A percentile compares a stretch with the other conserved stretches of the same genome.
phyloP scores from a whole-genome alignment of 805 yeast species.

The Tetrapisispora nanseiensis region DNA sequence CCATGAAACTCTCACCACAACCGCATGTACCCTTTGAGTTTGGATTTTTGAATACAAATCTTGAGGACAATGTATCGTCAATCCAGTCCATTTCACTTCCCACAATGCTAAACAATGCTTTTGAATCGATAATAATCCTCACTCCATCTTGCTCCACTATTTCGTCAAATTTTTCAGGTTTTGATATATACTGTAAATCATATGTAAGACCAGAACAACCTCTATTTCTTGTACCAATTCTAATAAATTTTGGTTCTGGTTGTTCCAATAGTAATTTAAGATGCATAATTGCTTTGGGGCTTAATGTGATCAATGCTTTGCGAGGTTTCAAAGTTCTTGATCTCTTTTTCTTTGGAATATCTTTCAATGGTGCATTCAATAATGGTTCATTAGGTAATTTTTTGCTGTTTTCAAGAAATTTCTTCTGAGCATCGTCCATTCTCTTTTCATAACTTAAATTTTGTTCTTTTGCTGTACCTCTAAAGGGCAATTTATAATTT shows the following conservation, averaged over 20 bases:
- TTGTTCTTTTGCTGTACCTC: slow-evolving; percentile 38
- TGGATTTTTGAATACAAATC: slow-evolving; percentile 90
- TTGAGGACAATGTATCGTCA: slow-evolving; percentile 80
- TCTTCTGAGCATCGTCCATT: not conserved
- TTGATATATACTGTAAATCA: slow-evolving; percentile 78
- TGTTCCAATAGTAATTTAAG: slow-evolving; percentile 55
- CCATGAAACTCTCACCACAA: slow-evolving; percentile 98
- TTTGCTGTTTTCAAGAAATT: not conserved
- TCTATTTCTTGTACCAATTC: slow-evolving; percentile 90
- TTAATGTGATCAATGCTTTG: slow-evolving; percentile 78
- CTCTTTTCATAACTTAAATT: slow-evolving; percentile 19
- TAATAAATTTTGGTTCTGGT: slow-evolving; percentile 81
- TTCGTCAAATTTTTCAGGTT: slow-evolving; percentile 94
- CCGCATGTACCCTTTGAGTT: slow-evolving; percentile 98
- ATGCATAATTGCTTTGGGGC: slow-evolving; percentile 69
- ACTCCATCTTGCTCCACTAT: slow-evolving; percentile 89
- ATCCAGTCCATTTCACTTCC: slow-evolving; percentile 99
- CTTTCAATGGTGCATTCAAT: slow-evolving; percentile 6
- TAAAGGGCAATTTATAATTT: slow-evolving; percentile 40
- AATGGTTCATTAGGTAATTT: not conserved
- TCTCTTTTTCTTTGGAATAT: slow-evolving; percentile 28
- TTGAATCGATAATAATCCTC: slow-evolving; percentile 85
- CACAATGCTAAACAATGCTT: slow-evolving; percentile 88
- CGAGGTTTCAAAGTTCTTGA: slow-evolving; percentile 74
- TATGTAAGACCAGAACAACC: slow-evolving; percentile 96